These are phyloP conservation scores for Oehlia diaphana DNA, from an alignment of 192 early-diverging fungal genomes.

Conservation along the genomic window DNA sequence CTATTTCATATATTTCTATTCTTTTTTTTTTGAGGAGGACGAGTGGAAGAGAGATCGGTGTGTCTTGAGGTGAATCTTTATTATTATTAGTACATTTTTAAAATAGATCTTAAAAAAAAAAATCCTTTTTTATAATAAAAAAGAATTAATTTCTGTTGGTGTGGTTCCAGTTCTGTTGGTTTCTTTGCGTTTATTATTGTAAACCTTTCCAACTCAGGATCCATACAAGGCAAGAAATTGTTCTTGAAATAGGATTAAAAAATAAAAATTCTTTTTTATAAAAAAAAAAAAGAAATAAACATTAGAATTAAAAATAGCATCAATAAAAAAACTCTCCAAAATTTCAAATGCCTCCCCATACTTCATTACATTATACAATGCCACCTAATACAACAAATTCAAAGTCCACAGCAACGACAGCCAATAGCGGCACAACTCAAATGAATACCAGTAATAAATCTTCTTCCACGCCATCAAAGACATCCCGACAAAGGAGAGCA, in stretches of 20 bases:
- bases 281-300: neutral
- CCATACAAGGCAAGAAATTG: neutral
- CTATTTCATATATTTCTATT: neutral
- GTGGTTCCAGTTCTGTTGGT: constrained; percentile 10
- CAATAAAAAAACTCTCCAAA: neutral
- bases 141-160: neutral
- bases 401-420: neutral
- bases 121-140: neutral
- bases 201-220: neutral
- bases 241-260: neutral
- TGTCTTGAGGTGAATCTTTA: constrained; percentile 2
- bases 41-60: neutral
- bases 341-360: constrained; percentile 23
- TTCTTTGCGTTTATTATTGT: neutral
- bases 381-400: constrained; percentile 22
- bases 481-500: constrained; percentile 10
- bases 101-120: neutral
- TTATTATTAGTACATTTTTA: neutral
- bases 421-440: neutral
- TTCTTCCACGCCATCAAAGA: neutral
- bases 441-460: constrained; percentile 12
- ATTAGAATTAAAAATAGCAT: neutral
- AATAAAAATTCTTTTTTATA: neutral
- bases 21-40: constrained; percentile 3
- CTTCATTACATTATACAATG: constrained; percentile 21